Evolutionary conservation across 768 basidiomycete genomes (phyloP), one percentile per base, ranked within the genome.

Genomic region (Porphyrellus cyaneotinctus): DNA sequence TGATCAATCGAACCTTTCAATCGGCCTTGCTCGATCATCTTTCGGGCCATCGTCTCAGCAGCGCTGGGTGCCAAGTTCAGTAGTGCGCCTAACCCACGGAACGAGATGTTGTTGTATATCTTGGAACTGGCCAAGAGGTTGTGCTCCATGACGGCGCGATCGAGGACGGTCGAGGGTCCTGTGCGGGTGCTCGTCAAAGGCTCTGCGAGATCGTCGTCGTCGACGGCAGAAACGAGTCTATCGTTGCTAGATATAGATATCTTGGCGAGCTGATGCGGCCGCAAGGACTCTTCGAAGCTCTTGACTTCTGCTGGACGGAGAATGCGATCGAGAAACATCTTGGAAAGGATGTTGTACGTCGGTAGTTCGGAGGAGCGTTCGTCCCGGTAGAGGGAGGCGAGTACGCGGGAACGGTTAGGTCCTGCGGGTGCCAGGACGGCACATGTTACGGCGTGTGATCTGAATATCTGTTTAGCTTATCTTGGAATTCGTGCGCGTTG

Each of bases 301-400:
- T 89, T 85, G 50, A 98, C 81, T 72, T 99, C 95, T 41, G 81
- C 76, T 2, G 93, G 79, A 39, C 94, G 88, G 45, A 99, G 81
- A 66, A 99, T 97, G 59, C 93, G 94, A 66, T 98, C 97, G 57
- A 98, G 85, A 72, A 97, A 94, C 95, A 98, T 98, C 68, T 97
- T 97, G 33, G 88, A 85, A 23, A 99, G 83, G 67, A 99, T 94
- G 64, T 90, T 88, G 74, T 85, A 87, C 13, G 88, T 85, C 8
- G 86, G 80, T 4, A 95, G 82, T 22, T 89, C 83, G 24, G 77
- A 64, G 0, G 91, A 85, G 35, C 97, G 85, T 65, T 98, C 97
- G 66, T 99, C 97, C 43, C 97, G 82, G 66, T 91, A 95, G 43
- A 99, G 78, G 24, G 95, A 87, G 9, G 94, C 91, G 50, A 99